These are phyloP conservation scores for Trypanosoma boissoni DNA, from an alignment of 208 protist species.

Conservation along the genomic window DNA sequence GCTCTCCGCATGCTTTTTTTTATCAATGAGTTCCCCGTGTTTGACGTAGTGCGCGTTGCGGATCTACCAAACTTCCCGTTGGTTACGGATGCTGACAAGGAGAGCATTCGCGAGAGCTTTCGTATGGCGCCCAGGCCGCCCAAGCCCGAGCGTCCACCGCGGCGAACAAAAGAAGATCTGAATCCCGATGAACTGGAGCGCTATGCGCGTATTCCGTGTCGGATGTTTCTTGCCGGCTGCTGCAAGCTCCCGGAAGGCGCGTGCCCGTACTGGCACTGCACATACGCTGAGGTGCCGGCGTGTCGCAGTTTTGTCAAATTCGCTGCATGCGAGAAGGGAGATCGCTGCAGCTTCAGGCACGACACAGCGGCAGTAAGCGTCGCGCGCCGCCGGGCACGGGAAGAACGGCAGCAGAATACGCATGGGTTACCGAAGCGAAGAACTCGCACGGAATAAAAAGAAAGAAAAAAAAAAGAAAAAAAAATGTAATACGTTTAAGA, in stretches of 20 bases:
- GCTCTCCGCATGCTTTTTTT: slow-evolving; percentile 79
- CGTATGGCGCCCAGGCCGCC: slow-evolving; percentile 31
- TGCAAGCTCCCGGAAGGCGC: slow-evolving; percentile 43
- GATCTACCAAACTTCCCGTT: slow-evolving; percentile 41
- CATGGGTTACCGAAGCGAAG: too few relatives aligned
- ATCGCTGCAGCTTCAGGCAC: slow-evolving; percentile 75
- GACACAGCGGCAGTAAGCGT: slow-evolving; percentile 41
- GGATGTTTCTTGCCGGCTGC: slow-evolving; percentile 50
- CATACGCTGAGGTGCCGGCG: slow-evolving; percentile 49
- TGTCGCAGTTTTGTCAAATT: slow-evolving; percentile 58
- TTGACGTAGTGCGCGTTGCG: slow-evolving; percentile 53
- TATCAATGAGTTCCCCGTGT: slow-evolving; percentile 84
- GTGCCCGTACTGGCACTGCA: slow-evolving; percentile 83
- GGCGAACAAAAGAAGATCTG: slow-evolving; percentile 45
- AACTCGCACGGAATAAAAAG: background rate
- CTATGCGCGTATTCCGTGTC: slow-evolving; percentile 54
- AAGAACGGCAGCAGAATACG: slow-evolving; percentile 17
- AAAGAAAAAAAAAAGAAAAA: background rate
- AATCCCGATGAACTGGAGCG: slow-evolving; percentile 42
- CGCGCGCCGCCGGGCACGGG: slow-evolving; percentile 31
- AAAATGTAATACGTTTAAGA: too few relatives aligned
- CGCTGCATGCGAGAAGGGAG: slow-evolving; percentile 53
- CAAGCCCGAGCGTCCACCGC: slow-evolving; percentile 22
- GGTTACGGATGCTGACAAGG: slow-evolving; percentile 74
- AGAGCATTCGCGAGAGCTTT: slow-evolving; percentile 68